Conservation (phyloP, 352 stramenopile species). For the Globisporangium abappressorium region DNA sequence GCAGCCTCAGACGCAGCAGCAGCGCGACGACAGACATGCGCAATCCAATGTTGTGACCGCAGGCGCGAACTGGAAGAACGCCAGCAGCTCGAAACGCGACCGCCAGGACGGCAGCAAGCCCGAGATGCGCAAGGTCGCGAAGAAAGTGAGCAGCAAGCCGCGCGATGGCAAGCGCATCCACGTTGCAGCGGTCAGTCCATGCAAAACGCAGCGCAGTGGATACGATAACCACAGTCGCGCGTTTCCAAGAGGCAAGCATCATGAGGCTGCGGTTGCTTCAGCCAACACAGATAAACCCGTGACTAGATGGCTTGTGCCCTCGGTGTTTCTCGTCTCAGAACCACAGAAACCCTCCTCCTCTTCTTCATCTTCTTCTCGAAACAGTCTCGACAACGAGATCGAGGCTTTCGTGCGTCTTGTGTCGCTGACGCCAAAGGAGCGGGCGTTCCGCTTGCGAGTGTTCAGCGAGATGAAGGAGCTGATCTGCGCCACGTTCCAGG, state of each 20-base stretch:
- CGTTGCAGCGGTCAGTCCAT: neutral
- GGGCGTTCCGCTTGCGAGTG: constrained; percentile 28
- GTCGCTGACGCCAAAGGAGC: constrained; percentile 41
- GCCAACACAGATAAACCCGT: neutral
- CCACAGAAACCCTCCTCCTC: neutral
- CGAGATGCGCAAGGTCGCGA: constrained; percentile 2
- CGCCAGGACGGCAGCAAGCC: neutral
- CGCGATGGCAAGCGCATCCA: constrained; percentile 1
- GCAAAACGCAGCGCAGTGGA: neutral
- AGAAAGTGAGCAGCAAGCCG: constrained; percentile 17
- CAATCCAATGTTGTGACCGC: neutral
- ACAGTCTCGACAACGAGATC: constrained; percentile 42
- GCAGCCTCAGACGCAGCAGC: constrained; percentile 3
- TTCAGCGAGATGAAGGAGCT: constrained; percentile 48
- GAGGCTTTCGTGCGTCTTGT: constrained; percentile 41
- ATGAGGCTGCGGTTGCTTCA: neutral
- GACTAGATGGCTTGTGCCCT: neutral
- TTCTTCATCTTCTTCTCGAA: neutral
- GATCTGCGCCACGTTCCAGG: constrained; percentile 37
- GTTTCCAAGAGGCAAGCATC: constrained; percentile 7
- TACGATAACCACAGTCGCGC: neutral
- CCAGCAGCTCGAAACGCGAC: constrained; percentile 3
- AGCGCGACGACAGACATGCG: neutral
- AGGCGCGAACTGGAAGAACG: constrained; percentile 17
- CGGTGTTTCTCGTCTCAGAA: neutral